Conservation (phyloP, 495 filamentous ascomycete genomes). For the Umbilicaria muhlenbergii region DNA sequence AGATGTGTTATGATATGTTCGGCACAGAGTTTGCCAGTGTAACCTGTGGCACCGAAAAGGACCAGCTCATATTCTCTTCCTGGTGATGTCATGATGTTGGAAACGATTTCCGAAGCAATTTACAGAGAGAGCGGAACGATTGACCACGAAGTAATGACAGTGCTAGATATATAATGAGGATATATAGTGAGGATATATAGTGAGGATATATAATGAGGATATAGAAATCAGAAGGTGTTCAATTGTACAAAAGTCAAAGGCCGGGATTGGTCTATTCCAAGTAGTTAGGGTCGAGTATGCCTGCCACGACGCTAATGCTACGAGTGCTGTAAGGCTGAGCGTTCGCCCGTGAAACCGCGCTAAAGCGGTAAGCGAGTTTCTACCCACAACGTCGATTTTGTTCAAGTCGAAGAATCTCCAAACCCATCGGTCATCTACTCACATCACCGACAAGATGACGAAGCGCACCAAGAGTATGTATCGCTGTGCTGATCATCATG, state of each 20-base stretch:
- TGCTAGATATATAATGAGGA: background rate
- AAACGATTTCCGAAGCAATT: too few species aligned
- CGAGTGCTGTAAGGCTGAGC: too few species aligned
- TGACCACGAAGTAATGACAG: too few species aligned
- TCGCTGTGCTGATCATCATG: background rate
- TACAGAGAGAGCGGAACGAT: background rate
- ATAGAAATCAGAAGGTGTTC: background rate
- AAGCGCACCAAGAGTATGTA: slow-evolving; percentile 81
- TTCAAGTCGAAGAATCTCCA: background rate
- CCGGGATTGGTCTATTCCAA: too few species aligned
- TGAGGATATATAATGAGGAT: background rate
- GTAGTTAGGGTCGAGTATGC: too few species aligned
- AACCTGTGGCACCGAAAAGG: slow-evolving; percentile 72
- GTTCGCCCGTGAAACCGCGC: too few species aligned
- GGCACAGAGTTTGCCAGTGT: slow-evolving; percentile 66
- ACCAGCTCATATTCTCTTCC: slow-evolving; percentile 65
- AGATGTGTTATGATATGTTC: slow-evolving; percentile 60
- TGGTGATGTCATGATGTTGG: slow-evolving; percentile 3
- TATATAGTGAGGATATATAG: too few species aligned
- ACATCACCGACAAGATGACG: slow-evolving; percentile 54
- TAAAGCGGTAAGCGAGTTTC: too few species aligned
- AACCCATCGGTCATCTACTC: background rate
- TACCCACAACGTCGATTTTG: too few species aligned
- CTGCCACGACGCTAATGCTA: too few species aligned
- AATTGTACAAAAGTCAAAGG: too few species aligned